These are phyloP conservation scores for Metschnikowia kofuensis DNA, from an alignment of 805 yeast genomes.

Conservation along the genomic window DNA sequence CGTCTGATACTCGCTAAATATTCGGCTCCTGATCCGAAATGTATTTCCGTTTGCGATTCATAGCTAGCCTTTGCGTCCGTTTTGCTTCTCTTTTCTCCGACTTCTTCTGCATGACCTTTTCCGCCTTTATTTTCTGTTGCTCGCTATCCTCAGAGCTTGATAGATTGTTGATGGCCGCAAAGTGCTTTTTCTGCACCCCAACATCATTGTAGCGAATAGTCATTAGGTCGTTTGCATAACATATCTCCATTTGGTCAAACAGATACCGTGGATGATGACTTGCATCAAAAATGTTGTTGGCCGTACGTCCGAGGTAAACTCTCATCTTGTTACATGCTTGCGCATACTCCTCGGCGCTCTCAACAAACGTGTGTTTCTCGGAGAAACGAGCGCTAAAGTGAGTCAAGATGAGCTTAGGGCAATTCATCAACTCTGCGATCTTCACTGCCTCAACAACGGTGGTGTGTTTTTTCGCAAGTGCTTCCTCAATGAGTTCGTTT, in stretches of 20 bases:
- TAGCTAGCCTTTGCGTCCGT: conserved; percentile 27
- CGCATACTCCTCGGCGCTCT: conserved; percentile 22
- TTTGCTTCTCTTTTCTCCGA: conserved; percentile 36
- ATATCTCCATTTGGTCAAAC: conserved; percentile 33
- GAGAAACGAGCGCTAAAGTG: conserved; percentile 90
- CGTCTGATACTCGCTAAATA: too few relatives aligned
- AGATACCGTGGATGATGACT: conserved; percentile 2
- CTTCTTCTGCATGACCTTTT: conserved; percentile 25
- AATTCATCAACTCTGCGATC: conserved; percentile 69
- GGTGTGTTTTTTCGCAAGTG: conserved; percentile 76
- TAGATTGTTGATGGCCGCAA: conserved; percentile 25
- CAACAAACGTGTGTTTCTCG: conserved; percentile 31
- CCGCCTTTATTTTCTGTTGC: conserved; percentile 21
- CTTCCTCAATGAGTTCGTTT: conserved; percentile 73
- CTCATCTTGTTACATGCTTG: conserved; percentile 23
- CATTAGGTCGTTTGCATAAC: conserved; percentile 42
- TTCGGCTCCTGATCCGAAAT: conserved; percentile 1
- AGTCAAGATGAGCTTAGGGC: conserved; percentile 69
- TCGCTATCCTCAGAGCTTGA: conserved; percentile 15
- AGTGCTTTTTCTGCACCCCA: conserved; percentile 25
- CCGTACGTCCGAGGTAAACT: conserved; percentile 26
- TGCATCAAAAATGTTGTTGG: conserved; percentile 26
- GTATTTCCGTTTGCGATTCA: conserved; percentile 10
- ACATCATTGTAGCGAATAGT: conserved; percentile 27
- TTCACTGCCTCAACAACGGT: conserved; percentile 84